Evolutionary conservation across 1,284 basidiomycete species (phyloP).

Genomic region (Trichosporon inkin): DNA sequence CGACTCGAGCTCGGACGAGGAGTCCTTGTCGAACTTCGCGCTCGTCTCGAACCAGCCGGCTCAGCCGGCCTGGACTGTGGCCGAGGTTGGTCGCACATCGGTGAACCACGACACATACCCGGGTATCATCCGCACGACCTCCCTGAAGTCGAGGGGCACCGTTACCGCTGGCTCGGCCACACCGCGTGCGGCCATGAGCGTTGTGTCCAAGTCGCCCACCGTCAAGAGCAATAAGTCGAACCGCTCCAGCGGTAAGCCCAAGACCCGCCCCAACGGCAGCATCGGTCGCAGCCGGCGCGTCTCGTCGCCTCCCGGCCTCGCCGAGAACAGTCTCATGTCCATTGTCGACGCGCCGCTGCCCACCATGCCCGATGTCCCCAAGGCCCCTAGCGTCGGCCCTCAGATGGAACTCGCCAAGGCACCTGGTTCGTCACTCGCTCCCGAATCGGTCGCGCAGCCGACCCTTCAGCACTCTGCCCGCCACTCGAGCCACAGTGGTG

Average conservation of each 20-base stretch:
- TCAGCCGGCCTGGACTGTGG: constrained; percentile 34
- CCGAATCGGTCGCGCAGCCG: background rate
- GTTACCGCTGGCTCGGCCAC: background rate
- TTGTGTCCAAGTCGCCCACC: constrained; percentile 11
- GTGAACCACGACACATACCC: constrained; percentile 5
- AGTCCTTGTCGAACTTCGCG: constrained; percentile 36
- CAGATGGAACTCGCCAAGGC: constrained; percentile 42
- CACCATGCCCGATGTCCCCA: constrained; percentile 47
- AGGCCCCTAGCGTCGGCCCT: constrained; percentile 44
- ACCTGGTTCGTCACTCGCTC: constrained; percentile 40
- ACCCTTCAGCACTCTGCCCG: background rate
- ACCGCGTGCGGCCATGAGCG: constrained; percentile 3
- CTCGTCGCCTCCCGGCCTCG: constrained; percentile 26
- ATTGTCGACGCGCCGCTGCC: constrained; percentile 36
- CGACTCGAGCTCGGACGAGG: constrained; percentile 43
- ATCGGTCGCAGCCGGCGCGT: constrained; percentile 28
- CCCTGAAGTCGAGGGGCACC: constrained; percentile 30
- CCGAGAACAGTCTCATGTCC: constrained; percentile 36
- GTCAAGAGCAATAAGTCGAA: constrained; percentile 14
- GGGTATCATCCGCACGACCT: constrained; percentile 29
- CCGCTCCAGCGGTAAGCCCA: constrained; percentile 24
- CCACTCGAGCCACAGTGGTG: background rate
- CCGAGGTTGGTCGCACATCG: constrained; percentile 32
- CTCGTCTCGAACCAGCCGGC: constrained; percentile 42
- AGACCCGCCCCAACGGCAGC: constrained; percentile 34